Base-by-base conservation (phyloP, 345 rosid species). In the Lepidium didymum region DNA sequence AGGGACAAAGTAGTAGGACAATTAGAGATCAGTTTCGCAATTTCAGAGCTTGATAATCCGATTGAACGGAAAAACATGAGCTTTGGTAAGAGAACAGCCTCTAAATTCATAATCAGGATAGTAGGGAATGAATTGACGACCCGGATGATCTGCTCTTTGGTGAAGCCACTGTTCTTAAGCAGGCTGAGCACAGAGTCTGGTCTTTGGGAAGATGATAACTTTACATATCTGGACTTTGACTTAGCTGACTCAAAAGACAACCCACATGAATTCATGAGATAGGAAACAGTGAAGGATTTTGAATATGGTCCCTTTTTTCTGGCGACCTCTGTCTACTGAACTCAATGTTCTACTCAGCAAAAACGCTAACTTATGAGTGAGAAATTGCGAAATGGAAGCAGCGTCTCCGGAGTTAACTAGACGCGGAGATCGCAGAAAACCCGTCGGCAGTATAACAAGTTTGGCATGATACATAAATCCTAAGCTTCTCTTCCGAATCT, bases 241-340 rank as follows among this genome's bases (percentile, higher is more conserved):
- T 31, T 54, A n/a, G 79, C 81, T 38, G 78, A 52, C 19, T 78
- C 74, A 6, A 67, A 53, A 6, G 81, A 77, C 47, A 75, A 70
- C 46, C 71, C 71, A 56, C 76, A 72, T 46, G 76, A 64, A 1
- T 64, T 55, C 70, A 72, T 64, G 21, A 63, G 76, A 9, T 55
- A 72, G 3, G 56, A 46, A 18, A 72, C 64, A 4, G 69, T 72
- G 27, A 55, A 72, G 0, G 68, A 51, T 21, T 42, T 41, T n/a
- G 52, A 11, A 62, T 15, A 54, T 7, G 45, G 67, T 61, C 44
- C 41, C 58, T 69, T 59, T 5, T 33, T 23, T 16, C 11, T 43
- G 21, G 56, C 37, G 8, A 23, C 64, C 56, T 68, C 47, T 12
- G 66, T 47, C 16, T 8, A 47, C 41, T 15, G 74, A 27, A 59